phyloP scores from a whole-genome alignment of 306 rosid genomes.

The Benincasa hispida region DNA sequence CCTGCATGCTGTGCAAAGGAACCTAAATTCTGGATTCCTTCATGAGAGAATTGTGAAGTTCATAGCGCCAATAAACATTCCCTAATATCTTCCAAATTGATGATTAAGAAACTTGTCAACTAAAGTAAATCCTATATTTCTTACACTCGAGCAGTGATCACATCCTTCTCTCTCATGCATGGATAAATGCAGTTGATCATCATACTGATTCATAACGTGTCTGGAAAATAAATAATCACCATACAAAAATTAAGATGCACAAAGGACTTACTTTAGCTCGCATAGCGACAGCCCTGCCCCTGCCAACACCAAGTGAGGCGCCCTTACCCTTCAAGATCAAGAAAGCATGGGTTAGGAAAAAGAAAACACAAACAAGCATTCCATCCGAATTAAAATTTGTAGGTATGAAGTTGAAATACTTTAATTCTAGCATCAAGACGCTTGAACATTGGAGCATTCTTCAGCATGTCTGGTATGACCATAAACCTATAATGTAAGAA shows the following conservation, averaged over 20 bases:
- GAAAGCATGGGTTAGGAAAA: constrained; percentile 10
- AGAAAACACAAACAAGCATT: neutral
- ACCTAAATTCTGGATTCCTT: neutral
- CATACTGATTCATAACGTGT: neutral
- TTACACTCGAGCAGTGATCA: neutral
- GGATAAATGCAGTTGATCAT: neutral
- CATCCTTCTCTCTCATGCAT: neutral
- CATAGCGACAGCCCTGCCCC: constrained; percentile 99
- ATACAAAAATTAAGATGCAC: neutral
- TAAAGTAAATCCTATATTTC: neutral
- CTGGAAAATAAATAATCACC: neutral
- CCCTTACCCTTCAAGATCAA: constrained; percentile 79
- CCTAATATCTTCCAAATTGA: neutral
- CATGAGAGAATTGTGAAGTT: neutral
- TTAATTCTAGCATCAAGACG: constrained; percentile 94
- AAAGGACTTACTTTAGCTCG: constrained; percentile 59
- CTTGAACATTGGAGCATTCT: constrained; percentile 98
- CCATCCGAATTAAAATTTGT: neutral
- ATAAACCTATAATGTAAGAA: constrained; percentile 49
- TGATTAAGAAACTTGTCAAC: neutral
- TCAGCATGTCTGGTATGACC: constrained; percentile 98
- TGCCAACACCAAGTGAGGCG: constrained; percentile 94
- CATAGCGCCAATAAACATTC: neutral
- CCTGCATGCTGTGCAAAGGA: neutral
- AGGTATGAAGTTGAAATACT: constrained; percentile 26